These are phyloP conservation scores for Ceratobasidium sp. DNA, from an alignment of 1,284 basidiomycete species.

Conservation along the genomic window DNA sequence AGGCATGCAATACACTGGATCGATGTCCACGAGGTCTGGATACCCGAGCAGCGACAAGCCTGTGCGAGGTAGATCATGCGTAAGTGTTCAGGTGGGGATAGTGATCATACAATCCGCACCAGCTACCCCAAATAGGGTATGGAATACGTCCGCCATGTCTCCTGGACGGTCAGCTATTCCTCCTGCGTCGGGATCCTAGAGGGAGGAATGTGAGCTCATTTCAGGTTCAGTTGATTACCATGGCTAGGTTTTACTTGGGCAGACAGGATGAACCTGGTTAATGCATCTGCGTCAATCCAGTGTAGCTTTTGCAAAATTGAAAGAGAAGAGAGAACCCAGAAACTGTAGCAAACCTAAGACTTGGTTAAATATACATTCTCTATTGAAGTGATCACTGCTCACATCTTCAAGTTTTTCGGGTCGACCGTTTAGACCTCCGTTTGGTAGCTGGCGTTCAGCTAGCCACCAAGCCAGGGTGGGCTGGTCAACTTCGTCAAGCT, in stretches of 20 bases:
- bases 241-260: constrained; percentile 68
- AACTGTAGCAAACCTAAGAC: constrained; percentile 91
- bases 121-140: constrained; percentile 92
- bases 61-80: constrained; percentile 45
- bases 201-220: constrained; percentile 5
- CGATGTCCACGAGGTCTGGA: constrained; percentile 79
- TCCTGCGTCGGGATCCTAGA: constrained; percentile 84
- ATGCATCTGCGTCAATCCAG: constrained; percentile 91
- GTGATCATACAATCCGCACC: constrained; percentile 57
- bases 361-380: background rate
- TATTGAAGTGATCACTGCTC: constrained; percentile 45
- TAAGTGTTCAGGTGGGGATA: constrained; percentile 3
- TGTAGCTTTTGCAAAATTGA: constrained; percentile 82
- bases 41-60: constrained; percentile 92
- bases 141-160: constrained; percentile 95
- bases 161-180: constrained; percentile 95
- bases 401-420: constrained; percentile 99
- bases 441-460: constrained; percentile 89
- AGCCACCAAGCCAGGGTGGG: constrained; percentile 90
- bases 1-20: constrained; percentile 98
- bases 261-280: constrained; percentile 82
- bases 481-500: constrained; percentile 77
- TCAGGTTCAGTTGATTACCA: background rate
- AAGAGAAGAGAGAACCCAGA: constrained; percentile 92
- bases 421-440: constrained; percentile 92